phyloP scores from a whole-genome alignment of 1,284 basidiomycete species.

The Blastosporella zonata region DNA sequence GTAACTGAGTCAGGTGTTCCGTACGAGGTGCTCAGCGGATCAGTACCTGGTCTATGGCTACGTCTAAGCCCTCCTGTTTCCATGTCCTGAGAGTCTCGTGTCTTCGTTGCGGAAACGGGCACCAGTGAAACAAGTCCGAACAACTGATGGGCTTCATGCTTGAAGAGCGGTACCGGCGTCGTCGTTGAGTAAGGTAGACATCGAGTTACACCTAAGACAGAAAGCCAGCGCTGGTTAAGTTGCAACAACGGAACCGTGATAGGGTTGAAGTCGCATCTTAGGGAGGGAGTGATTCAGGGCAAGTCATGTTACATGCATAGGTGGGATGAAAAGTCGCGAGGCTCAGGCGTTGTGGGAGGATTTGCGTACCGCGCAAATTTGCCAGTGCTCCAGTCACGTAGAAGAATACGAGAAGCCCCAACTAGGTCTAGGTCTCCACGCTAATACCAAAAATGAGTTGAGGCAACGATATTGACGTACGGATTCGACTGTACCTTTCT shows the following conservation, averaged over 20 bases:
- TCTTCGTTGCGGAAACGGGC: constrained; percentile 14
- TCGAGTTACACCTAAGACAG: constrained; percentile 27
- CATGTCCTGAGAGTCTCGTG: constrained; percentile 19
- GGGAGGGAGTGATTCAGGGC: constrained; percentile 23
- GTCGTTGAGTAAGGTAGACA: too few relatives aligned
- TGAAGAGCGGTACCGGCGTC: constrained; percentile 19
- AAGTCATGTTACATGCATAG: too few relatives aligned
- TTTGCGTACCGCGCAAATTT: constrained; percentile 80
- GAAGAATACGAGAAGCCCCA: constrained; percentile 77
- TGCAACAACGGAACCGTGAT: too few relatives aligned
- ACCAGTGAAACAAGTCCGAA: constrained; percentile 27
- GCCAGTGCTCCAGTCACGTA: constrained; percentile 89
- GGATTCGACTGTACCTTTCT: constrained; percentile 65
- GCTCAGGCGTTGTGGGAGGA: constrained; percentile 33
- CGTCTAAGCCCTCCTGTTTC: constrained; percentile 24
- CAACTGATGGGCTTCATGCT: constrained; percentile 12
- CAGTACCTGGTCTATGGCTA: constrained; percentile 19
- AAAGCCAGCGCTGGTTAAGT: too few relatives aligned
- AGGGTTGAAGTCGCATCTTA: constrained; percentile 25
- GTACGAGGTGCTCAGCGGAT: too few relatives aligned
- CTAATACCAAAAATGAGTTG: constrained; percentile 33
- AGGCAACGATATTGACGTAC: constrained; percentile 6
- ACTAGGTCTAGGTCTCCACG: constrained; percentile 77
- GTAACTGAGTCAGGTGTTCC: too few relatives aligned
- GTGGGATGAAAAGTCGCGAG: constrained; percentile 16